Evolutionary conservation across 306 rosid species (phyloP), one percentile per base, ranked within the genome.

Genomic region (Acacia crassicarpa): DNA sequence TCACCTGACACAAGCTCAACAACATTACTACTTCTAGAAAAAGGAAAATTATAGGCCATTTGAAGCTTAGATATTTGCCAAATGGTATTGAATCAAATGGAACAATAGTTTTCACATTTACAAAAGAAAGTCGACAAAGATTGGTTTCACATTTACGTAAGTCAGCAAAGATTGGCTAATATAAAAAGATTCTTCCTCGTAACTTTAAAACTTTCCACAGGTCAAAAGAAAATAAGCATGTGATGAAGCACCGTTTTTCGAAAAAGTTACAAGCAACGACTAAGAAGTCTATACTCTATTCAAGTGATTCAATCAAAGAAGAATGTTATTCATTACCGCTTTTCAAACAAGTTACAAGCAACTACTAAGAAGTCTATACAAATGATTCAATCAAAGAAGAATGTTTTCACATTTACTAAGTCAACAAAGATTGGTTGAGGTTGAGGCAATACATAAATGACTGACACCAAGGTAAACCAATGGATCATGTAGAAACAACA

Each of bases 1-100:
- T 95, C 98, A 87, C 97, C 98, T 95, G 86, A 80, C 70, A 80
- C 59, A 72, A 38, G 61, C 63, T 46, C 68, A 62, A 81, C 19
- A 80, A 67, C 74, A 72, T 67, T 77, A 82, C 75, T 45, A 61
- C 43, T n/a, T 65, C 70, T 35, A 59, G 54, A 84, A 71, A 79
- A 8, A 32, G 58, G 48, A 56, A 69, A 59, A 9, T 45, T 25
- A 49, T 4, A 20, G 23, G 45, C 45, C n/a, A 41, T 27, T 30
- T 73, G 58, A 46, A 56, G 65, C 48, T 49, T 33, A 73, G 7
- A 70, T 49, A 40, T 43, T 48, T 40, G 40, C 25, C 61, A n/a
- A 45, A 58, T 59, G 69, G 16, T 62, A 56, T 13, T 22, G 61
- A 59, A 82, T 40, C 71, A 48, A 63, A 74, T 48, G 67, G 63